Conservation (phyloP, 2,329 filamentous ascomycete species). For the Pseudocercospora musae region DNA sequence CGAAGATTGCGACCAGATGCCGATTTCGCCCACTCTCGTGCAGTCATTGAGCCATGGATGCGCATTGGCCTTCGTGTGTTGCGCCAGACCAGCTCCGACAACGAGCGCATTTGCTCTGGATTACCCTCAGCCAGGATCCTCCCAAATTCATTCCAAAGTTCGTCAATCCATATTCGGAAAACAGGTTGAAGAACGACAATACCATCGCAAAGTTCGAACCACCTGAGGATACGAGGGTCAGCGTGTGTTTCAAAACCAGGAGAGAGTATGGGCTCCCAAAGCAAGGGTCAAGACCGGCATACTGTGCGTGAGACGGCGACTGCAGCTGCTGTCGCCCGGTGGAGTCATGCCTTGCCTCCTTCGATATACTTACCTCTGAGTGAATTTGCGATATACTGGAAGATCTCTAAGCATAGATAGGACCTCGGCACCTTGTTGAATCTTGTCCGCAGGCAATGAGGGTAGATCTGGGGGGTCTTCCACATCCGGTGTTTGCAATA, state of each 20-base stretch:
- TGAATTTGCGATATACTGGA: conserved; percentile 31
- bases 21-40: conserved; percentile 38
- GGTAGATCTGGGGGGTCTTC: conserved; percentile 27
- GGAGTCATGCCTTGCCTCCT: no score
- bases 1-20: conserved; percentile 41
- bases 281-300: no score
- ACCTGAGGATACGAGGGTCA: conserved; percentile 2
- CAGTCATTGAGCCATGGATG: conserved; percentile 38
- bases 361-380: conserved; percentile 14
- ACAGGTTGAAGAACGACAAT: conserved; percentile 33
- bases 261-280: no score
- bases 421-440: conserved; percentile 35
- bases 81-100: conserved; percentile 43
- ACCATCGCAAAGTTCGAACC: conserved; percentile 36
- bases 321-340: no score
- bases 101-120: conserved; percentile 33
- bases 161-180: conserved; percentile 35
- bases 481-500: conserved; percentile 25
- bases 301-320: no score
- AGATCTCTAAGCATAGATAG: conserved; percentile 34
- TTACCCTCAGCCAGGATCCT: conserved; percentile 29
- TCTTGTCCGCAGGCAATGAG: conserved; percentile 30
- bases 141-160: conserved; percentile 36
- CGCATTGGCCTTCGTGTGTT: conserved; percentile 41
- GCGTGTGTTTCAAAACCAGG: no score